Evolutionary conservation across 2,329 filamentous ascomycete species (phyloP).

Genomic region (Colletotrichum horii): DNA sequence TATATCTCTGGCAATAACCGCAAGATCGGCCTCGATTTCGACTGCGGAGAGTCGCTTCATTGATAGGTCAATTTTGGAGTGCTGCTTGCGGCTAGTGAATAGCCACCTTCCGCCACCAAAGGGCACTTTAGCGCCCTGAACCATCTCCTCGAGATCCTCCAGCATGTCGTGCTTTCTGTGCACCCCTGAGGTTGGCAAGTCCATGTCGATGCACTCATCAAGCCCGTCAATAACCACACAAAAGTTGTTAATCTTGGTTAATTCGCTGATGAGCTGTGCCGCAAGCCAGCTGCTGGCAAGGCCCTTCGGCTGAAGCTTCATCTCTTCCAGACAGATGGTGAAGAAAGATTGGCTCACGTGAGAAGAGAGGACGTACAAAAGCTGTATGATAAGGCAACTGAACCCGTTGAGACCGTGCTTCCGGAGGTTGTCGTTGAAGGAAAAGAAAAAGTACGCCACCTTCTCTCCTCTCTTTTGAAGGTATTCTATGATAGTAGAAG

Average conservation of each 20-base stretch:
- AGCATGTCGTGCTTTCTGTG: background rate
- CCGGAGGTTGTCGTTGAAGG: background rate
- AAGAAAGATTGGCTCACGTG: no score
- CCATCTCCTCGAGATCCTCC: background rate
- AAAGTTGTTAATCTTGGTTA: background rate
- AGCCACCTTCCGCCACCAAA: background rate
- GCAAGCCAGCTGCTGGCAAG: background rate
- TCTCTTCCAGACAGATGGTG: background rate
- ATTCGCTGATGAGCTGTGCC: background rate
- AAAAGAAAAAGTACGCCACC: background rate
- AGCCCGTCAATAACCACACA: background rate
- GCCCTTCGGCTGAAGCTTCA: background rate
- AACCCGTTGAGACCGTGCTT: background rate
- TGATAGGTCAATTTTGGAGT: background rate
- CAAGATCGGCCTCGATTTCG: background rate
- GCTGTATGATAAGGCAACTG: background rate
- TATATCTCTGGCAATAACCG: background rate
- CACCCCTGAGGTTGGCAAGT: background rate
- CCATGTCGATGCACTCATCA: background rate
- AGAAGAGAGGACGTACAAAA: background rate
- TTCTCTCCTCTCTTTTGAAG: background rate
- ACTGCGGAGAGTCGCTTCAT: background rate
- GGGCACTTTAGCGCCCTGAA: background rate
- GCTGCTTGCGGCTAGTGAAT: background rate
- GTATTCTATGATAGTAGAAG: background rate